These are phyloP conservation scores for Bonia amplexicaulis DNA, from an alignment of 176 grass and related monocot species.

Conservation along the genomic window DNA sequence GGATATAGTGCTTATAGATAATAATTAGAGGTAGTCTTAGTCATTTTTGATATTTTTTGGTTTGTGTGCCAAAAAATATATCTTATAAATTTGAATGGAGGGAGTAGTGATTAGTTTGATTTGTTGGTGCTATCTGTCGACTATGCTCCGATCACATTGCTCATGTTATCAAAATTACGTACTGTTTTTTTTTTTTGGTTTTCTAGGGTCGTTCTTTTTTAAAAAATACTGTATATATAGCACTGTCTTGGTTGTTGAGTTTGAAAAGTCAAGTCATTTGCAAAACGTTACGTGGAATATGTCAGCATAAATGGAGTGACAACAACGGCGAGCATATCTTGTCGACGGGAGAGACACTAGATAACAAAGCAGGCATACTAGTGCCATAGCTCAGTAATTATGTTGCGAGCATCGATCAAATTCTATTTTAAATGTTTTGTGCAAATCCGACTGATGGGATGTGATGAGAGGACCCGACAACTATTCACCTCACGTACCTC, in stretches of 20 bases:
- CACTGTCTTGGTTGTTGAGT: background rate
- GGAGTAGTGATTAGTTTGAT: background rate
- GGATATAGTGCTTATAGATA: too few relatives aligned
- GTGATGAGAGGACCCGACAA: background rate
- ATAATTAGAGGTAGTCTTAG: too few relatives aligned
- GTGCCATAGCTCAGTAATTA: background rate
- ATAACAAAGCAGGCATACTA: background rate
- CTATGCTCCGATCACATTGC: background rate
- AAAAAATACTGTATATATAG: background rate
- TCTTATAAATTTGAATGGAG: too few relatives aligned
- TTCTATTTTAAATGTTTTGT: background rate
- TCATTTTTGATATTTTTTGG: too few relatives aligned
- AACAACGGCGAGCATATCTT: background rate
- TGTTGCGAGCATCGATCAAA: background rate
- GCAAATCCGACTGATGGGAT: background rate
- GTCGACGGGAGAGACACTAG: background rate
- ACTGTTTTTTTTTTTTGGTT: background rate
- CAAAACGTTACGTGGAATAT: background rate
- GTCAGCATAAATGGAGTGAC: background rate
- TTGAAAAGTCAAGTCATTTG: background rate
- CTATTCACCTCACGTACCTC: background rate
- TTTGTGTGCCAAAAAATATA: too few relatives aligned
- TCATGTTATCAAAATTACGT: background rate
- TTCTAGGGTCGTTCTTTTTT: background rate
- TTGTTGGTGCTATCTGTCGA: background rate